Evolutionary conservation across 352 stramenopile genomes (phyloP), one percentile per base, ranked within the genome.

Genomic region (Phytophthora colocasiae): DNA sequence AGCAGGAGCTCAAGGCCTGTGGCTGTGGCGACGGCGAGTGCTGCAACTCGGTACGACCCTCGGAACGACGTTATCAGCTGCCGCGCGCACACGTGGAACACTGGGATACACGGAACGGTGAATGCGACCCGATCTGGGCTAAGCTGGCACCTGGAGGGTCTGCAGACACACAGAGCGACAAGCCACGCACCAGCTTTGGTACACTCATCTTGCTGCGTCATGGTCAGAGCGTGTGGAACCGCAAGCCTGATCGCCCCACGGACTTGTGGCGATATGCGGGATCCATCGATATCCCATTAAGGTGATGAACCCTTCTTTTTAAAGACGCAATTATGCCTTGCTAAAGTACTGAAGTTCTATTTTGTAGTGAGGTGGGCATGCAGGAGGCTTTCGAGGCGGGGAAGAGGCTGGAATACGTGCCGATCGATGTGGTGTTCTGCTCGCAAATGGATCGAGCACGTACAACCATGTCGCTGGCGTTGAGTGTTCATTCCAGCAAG

Each of bases 151-250:
- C 81, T 0, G 61, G 65, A 22, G 53, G 39, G 14, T 7, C 26
- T 3, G 31, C 55, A 46, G 59, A 66, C 8, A 64, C 24, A 8
- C 39, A 49, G 6, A 60, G 52, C 12, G 60, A 81, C 24, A 71
- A 71, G 10, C 32, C 71, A 22, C 78, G 81, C 50, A 79, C 70
- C 29, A 91, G 82, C 69, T 87, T 89, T 39, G 86, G 86, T 15
- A 91, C 81, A 65, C 82, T 95, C 44, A 92, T 95, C 48, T 57
- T 95, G 48, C 66, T 95, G 50, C 87, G 87, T n/a, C 87, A 95
- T 66, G 87, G 87, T 8, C 87, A 95, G 66, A 93, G 84, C 63
- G 83, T 95, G 51, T 95, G 87, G 87, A 95, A 95, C 69, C 83
- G 83, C 66, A 93, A 95, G 55, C 87, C 87, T 11, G 73, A 91